phyloP scores from a whole-genome alignment of 2,329 filamentous ascomycete species.

The Aspergillus phoenicis region DNA sequence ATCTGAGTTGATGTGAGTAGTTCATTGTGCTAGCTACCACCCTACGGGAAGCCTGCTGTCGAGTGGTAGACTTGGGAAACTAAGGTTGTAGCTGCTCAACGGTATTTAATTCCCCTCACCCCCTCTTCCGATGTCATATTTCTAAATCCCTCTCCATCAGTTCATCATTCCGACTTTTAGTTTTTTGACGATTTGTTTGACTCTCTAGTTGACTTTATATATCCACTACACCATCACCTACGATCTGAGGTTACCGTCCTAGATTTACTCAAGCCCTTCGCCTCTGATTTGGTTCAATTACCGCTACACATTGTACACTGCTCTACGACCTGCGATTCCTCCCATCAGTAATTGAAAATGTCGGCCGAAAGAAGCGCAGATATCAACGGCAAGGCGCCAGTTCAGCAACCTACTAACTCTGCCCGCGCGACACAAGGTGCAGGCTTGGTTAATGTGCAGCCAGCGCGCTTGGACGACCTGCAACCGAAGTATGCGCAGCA shows the following conservation, averaged over 20 bases:
- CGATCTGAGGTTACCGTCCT: neutral
- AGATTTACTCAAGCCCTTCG: neutral
- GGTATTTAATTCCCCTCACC: slow-evolving; percentile 12
- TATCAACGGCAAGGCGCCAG: slow-evolving; percentile 40
- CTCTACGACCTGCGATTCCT: neutral
- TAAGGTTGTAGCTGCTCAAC: neutral
- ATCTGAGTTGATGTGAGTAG: neutral
- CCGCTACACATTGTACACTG: neutral
- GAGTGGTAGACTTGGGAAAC: neutral
- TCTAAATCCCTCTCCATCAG: neutral
- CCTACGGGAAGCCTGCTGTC: neutral
- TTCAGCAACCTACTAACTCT: slow-evolving; percentile 38
- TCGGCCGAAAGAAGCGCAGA: slow-evolving; percentile 28
- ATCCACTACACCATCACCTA: neutral
- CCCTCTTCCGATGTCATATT: neutral
- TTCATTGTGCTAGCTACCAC: neutral
- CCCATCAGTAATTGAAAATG: slow-evolving; percentile 22
- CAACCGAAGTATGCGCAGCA: slow-evolving; percentile 77
- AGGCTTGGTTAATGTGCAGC: slow-evolving; percentile 70
- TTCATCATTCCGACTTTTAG: neutral
- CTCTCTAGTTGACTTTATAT: too few species aligned
- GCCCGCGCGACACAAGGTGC: slow-evolving; percentile 40
- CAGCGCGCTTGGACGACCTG: slow-evolving; percentile 78
- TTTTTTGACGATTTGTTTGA: neutral
- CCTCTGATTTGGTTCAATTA: neutral